Conservation (phyloP, 78 protist species). For the Protostelium mycophagum region DNA sequence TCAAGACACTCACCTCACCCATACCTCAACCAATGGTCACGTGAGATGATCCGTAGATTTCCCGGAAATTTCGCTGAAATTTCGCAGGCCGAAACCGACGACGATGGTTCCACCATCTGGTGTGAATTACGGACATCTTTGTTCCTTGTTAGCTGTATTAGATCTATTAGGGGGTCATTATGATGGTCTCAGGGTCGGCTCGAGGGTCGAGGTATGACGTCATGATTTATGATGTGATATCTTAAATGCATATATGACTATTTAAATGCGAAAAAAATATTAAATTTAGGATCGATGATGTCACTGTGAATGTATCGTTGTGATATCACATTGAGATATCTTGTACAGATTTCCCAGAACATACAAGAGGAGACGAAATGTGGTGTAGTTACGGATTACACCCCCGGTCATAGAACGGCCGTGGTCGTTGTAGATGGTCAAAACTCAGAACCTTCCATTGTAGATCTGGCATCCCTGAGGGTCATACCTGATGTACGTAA, state of each 20-base stretch:
- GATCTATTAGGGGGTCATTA: conserved; percentile 29
- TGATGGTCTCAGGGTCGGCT: conserved; percentile 38
- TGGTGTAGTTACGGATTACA: not conserved
- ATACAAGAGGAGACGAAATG: not conserved
- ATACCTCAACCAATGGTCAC: not conserved
- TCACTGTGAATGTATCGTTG: too few species aligned
- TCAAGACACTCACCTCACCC: not conserved
- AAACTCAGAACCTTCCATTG: not conserved
- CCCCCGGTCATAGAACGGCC: not conserved
- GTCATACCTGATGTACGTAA: not conserved
- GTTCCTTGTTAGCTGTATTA: not conserved
- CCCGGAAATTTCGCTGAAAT: too few species aligned
- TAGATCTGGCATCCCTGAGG: not conserved
- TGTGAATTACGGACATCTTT: not conserved
- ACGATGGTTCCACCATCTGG: not conserved
- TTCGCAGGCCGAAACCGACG: not conserved
- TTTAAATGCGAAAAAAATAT: too few species aligned
- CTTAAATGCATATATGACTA: too few species aligned
- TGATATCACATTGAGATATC: not conserved
- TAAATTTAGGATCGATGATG: too few species aligned
- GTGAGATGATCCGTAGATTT: too few species aligned
- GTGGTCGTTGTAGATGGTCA: not conserved
- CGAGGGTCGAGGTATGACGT: conserved; percentile 34
- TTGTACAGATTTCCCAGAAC: not conserved
- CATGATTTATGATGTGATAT: too few species aligned